Percentiles rank a stretch among this genome's conserved stretches.
Conservation (phyloP, 345 rosid genomes). For the Ceriops tagal region DNA sequence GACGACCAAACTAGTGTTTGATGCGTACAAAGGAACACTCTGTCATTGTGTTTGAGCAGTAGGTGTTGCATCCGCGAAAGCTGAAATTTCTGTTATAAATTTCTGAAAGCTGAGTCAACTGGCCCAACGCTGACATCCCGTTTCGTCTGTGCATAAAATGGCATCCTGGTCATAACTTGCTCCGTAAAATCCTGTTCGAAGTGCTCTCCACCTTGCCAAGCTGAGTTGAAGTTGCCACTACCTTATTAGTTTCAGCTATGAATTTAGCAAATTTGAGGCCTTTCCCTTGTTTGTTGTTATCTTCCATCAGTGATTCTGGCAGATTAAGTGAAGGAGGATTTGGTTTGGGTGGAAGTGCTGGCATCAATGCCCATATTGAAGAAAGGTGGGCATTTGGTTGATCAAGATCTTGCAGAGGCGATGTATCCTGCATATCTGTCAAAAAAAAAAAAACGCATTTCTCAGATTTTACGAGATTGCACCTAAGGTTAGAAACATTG, state of each 20-base stretch:
- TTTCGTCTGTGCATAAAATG: not conserved
- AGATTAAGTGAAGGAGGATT: conserved; percentile 39
- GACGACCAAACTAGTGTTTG: too few relatives aligned
- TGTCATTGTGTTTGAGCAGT: too few relatives aligned
- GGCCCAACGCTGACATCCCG: not conserved
- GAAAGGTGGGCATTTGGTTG: conserved; percentile 59
- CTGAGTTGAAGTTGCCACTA: conserved; percentile 37
- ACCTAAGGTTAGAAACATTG: too few relatives aligned
- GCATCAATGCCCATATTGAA: conserved; percentile 80
- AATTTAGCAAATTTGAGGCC: conserved; percentile 87
- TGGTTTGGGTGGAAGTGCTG: conserved; percentile 56
- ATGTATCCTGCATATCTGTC: conserved; percentile 53
- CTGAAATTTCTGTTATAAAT: not conserved
- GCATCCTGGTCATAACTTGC: conserved; percentile 57
- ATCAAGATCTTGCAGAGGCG: conserved; percentile 58
- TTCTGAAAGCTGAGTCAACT: not conserved
- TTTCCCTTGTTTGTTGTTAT: conserved; percentile 43
- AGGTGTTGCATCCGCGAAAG: too few relatives aligned
- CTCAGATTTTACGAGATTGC: conserved; percentile 1
- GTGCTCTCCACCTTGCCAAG: conserved; percentile 23
- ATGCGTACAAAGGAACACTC: too few relatives aligned
- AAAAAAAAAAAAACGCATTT: not conserved
- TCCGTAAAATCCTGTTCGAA: conserved; percentile 34
- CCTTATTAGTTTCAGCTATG: conserved; percentile 48
- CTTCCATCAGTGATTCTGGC: conserved; percentile 41